Conservation (phyloP, 2,329 filamentous ascomycete genomes). For the Alternaria alternata region DNA sequence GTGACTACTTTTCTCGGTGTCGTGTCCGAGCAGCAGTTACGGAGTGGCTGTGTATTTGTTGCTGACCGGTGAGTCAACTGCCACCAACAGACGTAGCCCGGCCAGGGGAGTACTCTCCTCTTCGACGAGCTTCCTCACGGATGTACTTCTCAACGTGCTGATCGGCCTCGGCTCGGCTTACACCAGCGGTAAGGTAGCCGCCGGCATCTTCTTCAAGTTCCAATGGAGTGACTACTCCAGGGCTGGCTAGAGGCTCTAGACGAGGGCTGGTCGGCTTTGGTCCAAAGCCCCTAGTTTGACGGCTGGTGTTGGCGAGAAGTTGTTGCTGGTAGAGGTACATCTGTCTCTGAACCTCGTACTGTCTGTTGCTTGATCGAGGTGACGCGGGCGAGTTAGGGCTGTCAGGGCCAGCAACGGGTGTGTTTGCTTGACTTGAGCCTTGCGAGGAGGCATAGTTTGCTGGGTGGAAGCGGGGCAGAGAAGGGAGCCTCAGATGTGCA, state of each 20-base stretch:
- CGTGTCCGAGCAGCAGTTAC: constrained; percentile 5
- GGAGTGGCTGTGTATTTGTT: constrained; percentile 7
- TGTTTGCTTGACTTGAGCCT: constrained; percentile 48
- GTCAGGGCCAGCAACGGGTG: constrained; percentile 49
- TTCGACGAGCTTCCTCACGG: constrained; percentile 53
- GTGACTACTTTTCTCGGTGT: constrained; percentile 3
- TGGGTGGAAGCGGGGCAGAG: constrained; percentile 61
- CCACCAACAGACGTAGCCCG: constrained; percentile 40
- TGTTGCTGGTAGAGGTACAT: constrained; percentile 60
- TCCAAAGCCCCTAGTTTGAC: constrained; percentile 31
- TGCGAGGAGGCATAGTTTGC: constrained; percentile 58
- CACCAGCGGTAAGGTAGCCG: constrained; percentile 58
- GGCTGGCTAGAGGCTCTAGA: constrained; percentile 59
- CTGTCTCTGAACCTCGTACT: constrained; percentile 60
- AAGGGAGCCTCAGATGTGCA: constrained; percentile 56
- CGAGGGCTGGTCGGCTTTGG: constrained; percentile 58
- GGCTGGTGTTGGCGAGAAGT: constrained; percentile 43
- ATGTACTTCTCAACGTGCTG: constrained; percentile 58
- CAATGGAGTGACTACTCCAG: constrained; percentile 62
- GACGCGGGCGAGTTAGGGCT: constrained; percentile 56
- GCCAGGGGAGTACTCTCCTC: constrained; percentile 45
- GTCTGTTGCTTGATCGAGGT: constrained; percentile 51
- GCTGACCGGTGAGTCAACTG: constrained; percentile 39
- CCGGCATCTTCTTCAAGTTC: constrained; percentile 55
- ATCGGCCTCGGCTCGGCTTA: constrained; percentile 48